A percentile compares a stretch with the other conserved stretches of the same genome.
Evolutionary conservation across 768 basidiomycete species (phyloP).

Genomic region (Arthromyces matolae): DNA sequence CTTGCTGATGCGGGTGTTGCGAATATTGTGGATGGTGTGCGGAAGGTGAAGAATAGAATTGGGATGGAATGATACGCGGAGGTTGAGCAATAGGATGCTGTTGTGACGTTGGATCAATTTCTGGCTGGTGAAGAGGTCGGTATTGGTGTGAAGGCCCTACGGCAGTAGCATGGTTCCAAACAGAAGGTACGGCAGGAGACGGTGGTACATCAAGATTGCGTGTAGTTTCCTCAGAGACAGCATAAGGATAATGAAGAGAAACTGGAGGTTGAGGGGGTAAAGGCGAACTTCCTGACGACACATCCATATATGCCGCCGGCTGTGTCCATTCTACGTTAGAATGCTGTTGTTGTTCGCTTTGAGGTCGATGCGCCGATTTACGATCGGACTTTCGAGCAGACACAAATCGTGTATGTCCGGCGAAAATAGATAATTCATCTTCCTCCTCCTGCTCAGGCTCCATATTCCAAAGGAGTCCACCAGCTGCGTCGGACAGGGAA

Average conservation of each 20-base stretch:
- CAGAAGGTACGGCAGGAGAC: neutral
- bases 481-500: slow-evolving; percentile 26
- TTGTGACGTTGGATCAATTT: neutral
- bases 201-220: slow-evolving; percentile 9
- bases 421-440: slow-evolving; percentile 68
- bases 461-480: slow-evolving; percentile 44
- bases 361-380: neutral
- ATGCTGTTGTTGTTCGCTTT: neutral
- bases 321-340: slow-evolving; percentile 1
- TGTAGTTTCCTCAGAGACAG: slow-evolving; percentile 15
- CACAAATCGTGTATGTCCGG: slow-evolving; percentile 63
- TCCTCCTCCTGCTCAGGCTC: slow-evolving; percentile 49
- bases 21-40: neutral
- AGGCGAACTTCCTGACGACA: neutral
- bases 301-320: neutral
- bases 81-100: slow-evolving; percentile 6
- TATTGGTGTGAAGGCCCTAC: neutral
- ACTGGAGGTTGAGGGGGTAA: neutral
- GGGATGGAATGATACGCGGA: neutral
- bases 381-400: slow-evolving; percentile 36
- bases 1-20: slow-evolving; percentile 16
- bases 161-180: too few species aligned
- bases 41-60: neutral
- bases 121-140: neutral
- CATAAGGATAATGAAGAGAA: slow-evolving; percentile 16